These are phyloP conservation scores for Amylocystis lapponica DNA, from an alignment of 768 basidiomycete genomes.

Conservation along the genomic window DNA sequence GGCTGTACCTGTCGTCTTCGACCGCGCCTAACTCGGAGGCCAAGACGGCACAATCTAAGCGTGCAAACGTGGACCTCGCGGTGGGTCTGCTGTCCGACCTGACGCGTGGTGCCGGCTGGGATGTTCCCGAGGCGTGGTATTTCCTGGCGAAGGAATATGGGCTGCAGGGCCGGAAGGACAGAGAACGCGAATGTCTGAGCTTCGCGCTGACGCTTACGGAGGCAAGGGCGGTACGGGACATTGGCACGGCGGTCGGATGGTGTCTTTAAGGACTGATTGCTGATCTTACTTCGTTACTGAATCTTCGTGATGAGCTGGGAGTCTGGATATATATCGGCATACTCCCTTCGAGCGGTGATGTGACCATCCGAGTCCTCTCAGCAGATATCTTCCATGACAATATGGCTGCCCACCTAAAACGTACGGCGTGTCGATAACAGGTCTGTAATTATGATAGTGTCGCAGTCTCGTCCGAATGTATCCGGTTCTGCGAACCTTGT, in stretches of 20 bases:
- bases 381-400: background rate
- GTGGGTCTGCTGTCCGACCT: constrained; percentile 74
- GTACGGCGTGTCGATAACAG: no score
- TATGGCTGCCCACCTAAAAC: no score
- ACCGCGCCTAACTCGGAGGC: constrained; percentile 11
- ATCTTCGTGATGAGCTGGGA: background rate
- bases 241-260: constrained; percentile 60
- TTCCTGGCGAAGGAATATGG: constrained; percentile 82
- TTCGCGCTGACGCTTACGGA: constrained; percentile 64
- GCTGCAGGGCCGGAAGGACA: constrained; percentile 62
- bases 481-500: no score
- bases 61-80: constrained; percentile 68
- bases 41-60: constrained; percentile 12
- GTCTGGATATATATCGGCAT: background rate
- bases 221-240: constrained; percentile 55
- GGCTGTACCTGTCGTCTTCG: constrained; percentile 55
- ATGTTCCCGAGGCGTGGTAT: constrained; percentile 94
- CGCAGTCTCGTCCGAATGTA: no score
- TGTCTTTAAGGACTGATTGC: constrained; percentile 38
- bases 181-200: constrained; percentile 69
- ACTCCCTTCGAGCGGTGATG: background rate
- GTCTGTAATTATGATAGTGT: no score
- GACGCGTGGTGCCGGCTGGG: constrained; percentile 81
- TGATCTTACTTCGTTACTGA: background rate
- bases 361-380: background rate